Percentiles rank a stretch among this genome's conserved stretches.
These are phyloP conservation scores for Leccinum subgranulosum DNA, from an alignment of 768 basidiomycete genomes.

Conservation along the genomic window DNA sequence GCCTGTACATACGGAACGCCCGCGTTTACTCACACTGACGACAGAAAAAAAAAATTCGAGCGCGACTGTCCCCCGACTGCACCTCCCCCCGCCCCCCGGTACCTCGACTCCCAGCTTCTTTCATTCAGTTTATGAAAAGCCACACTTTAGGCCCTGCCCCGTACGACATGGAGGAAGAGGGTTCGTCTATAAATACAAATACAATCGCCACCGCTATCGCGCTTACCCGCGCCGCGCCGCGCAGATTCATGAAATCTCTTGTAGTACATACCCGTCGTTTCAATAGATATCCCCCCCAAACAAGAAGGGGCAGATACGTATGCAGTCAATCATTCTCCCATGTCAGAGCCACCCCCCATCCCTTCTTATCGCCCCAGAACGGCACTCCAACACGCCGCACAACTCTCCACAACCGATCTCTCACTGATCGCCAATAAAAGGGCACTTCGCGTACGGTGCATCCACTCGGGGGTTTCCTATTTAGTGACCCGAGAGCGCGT, in stretches of 20 bases:
- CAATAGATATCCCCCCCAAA: not conserved
- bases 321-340: not conserved
- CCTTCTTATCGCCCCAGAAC: constrained; percentile 7
- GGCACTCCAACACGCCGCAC: constrained; percentile 42
- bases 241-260: constrained; percentile 5
- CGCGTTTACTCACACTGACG: not conserved
- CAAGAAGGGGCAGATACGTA: not conserved
- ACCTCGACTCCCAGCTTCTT: not conserved
- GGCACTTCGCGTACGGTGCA: constrained; percentile 42
- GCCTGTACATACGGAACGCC: not conserved
- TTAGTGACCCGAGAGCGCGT: constrained; percentile 1
- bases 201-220: not conserved
- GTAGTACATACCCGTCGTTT: not conserved
- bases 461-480: constrained; percentile 37
- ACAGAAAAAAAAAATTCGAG: not conserved
- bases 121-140: not conserved
- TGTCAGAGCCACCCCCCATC: not conserved
- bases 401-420: constrained; percentile 51
- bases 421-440: constrained; percentile 48
- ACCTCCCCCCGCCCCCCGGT: not conserved
- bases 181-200: not conserved
- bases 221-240: constrained; percentile 3
- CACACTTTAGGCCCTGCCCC: not conserved
- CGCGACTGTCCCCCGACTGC: not conserved
- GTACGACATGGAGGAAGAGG: not conserved